Percentiles rank a stretch among this genome's conserved stretches.
phyloP scores from a whole-genome alignment of 371 early-diverging fungal species.

The Mycotypha africana region DNA sequence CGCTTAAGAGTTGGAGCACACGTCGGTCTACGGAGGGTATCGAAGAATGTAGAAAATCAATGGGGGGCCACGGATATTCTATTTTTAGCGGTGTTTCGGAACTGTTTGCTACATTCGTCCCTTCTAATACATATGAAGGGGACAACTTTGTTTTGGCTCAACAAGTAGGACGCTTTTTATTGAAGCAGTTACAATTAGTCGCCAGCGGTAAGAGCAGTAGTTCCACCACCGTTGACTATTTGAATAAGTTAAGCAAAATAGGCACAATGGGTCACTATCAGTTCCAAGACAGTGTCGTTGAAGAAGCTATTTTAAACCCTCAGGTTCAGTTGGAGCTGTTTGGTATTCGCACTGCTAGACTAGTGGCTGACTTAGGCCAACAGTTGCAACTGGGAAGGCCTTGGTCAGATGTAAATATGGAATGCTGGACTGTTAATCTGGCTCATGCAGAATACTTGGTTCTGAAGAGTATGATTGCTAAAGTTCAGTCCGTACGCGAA shows the following conservation, averaged over 20 bases:
- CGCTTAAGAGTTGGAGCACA: constrained; percentile 71
- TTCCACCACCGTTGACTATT: constrained; percentile 27
- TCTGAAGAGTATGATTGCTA: constrained; percentile 13
- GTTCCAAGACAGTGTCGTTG: not conserved
- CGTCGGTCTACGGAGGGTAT: constrained; percentile 65
- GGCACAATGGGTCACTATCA: constrained; percentile 13
- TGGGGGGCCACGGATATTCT: constrained; percentile 84
- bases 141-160: constrained; percentile 73
- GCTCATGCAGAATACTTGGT: constrained; percentile 43
- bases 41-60: constrained; percentile 72
- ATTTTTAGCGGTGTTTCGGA: constrained; percentile 69
- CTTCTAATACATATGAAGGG: constrained; percentile 57
- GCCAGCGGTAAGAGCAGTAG: constrained; percentile 14
- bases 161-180: constrained; percentile 58
- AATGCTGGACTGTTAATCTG: constrained; percentile 45
- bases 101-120: constrained; percentile 57
- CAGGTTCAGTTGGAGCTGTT: constrained; percentile 51
- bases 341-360: constrained; percentile 54
- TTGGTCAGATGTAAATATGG: constrained; percentile 54
- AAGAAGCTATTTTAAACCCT: constrained; percentile 30
- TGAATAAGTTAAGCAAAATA: constrained; percentile 23
- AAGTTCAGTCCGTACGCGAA: not conserved
- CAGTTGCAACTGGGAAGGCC: constrained; percentile 25
- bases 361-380: constrained; percentile 42
- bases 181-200: constrained; percentile 49